phyloP scores from a whole-genome alignment of 106 monocot species.

The Dendrobium officinale region DNA sequence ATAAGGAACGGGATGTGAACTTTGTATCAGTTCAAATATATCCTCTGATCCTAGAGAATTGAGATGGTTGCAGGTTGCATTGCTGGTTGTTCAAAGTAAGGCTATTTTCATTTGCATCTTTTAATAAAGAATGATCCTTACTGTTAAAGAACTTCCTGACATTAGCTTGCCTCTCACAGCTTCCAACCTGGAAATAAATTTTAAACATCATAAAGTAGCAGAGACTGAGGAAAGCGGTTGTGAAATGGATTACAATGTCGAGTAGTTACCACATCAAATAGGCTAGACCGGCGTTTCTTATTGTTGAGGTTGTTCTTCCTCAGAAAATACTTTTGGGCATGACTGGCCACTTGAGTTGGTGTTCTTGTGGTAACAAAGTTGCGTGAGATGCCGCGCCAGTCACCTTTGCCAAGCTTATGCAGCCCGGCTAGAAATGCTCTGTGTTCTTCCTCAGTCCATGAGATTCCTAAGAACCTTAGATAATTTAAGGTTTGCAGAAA shows the following conservation, averaged over 20 bases:
- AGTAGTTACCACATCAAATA: slow-evolving; percentile 16
- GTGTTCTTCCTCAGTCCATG: slow-evolving; percentile 26
- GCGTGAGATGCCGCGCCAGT: slow-evolving; percentile 25
- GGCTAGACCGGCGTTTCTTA: slow-evolving; percentile 20
- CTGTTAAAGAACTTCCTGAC: not conserved
- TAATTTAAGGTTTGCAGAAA: not conserved
- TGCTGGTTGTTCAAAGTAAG: not conserved
- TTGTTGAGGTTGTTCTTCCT: slow-evolving; percentile 21
- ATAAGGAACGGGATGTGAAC: not conserved
- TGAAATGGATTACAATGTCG: not conserved
- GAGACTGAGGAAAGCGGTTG: too few relatives aligned
- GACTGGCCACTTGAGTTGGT: slow-evolving; percentile 24
- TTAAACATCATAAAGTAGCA: not conserved
- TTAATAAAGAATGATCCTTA: not conserved
- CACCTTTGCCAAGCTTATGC: slow-evolving; percentile 19
- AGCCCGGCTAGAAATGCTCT: slow-evolving; percentile 13
- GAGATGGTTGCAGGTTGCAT: not conserved
- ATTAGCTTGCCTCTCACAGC: not conserved
- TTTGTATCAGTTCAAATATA: not conserved
- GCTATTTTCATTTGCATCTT: not conserved
- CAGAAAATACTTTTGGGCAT: slow-evolving; percentile 24
- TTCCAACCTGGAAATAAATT: not conserved
- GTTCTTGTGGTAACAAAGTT: slow-evolving; percentile 18
- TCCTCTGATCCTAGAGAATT: not conserved
- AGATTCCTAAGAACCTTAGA: slow-evolving; percentile 9